Evolutionary conservation across 2,329 filamentous ascomycete genomes (phyloP), one percentile per base, ranked within the genome.

Genomic region (Eurotiales sp.): DNA sequence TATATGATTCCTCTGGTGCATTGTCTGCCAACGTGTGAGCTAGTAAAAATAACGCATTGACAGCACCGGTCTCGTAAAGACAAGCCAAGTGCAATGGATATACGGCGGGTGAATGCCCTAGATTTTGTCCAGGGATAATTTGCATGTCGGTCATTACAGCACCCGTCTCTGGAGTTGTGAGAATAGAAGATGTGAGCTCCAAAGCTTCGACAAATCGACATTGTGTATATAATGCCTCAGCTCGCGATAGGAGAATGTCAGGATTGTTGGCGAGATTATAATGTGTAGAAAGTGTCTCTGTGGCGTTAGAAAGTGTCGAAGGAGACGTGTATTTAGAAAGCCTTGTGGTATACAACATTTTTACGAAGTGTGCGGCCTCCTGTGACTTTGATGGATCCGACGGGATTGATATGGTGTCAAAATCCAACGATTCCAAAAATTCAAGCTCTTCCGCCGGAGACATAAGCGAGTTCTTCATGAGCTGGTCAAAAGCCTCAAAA

Each of bases 391-490:
- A 84, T 0, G 81, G 73, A 57, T 89, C 85, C 25, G 83, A 80
- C 2, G 76, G 73, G 1, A 86, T 80, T 6, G 78, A 77, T 56
- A 97, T 86, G 17, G 86, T 84, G 67, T 95, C 90, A 66, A 99
- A 99, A 71, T 96, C 85, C 19, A 96, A 79, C 46, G 87, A 89
- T 59, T 93, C 86, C 39, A 96, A 79, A 56, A 96, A 96, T 45
- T 85, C 81, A 81, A 92, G 89, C 66, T 96, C 91, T 69, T 96
- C 91, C 30, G 88, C 85, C 0, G 91, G 90, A 19, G 83, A 83
- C 82, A 99, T 87, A 55, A 99, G 79, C 17, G 88, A 88, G 72
- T 99, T 99, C 73, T 90, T 90, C 85, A 97, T 96, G 50, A 99
- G 81, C 74, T 97, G 91, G 62, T 96, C 91, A 65, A 99, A 97